Conservation (phyloP, 306 rosid genomes). For the Canavalia gladiata region DNA sequence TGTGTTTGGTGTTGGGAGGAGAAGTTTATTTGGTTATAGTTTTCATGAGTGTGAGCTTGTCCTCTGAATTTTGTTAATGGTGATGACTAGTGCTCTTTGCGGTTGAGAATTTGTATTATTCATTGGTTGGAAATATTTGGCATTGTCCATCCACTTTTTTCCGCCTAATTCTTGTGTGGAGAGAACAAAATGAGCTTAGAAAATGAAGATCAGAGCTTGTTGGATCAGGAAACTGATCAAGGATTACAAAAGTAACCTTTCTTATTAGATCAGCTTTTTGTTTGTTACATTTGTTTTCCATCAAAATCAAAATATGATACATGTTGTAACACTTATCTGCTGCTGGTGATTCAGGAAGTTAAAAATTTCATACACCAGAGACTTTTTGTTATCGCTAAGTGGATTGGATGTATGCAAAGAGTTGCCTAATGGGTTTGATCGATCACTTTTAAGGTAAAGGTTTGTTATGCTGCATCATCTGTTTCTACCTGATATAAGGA, state of each 20-base stretch:
- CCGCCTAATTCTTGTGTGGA: slow-evolving; percentile 42
- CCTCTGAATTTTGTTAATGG: slow-evolving; percentile 39
- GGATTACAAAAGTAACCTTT: slow-evolving; percentile 68
- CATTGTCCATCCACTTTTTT: slow-evolving; percentile 46
- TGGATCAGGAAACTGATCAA: slow-evolving; percentile 58
- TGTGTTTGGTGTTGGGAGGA: slow-evolving; percentile 47
- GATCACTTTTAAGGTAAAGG: slow-evolving; percentile 73
- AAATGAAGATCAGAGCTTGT: slow-evolving; percentile 57
- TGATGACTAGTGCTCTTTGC: slow-evolving; percentile 43
- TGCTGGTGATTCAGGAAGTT: slow-evolving; percentile 66
- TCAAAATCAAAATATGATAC: slow-evolving; percentile 29
- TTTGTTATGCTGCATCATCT: not conserved
- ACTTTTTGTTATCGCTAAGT: slow-evolving; percentile 80
- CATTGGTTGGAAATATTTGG: slow-evolving; percentile 41
- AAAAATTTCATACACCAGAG: slow-evolving; percentile 71
- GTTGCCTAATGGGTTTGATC: slow-evolving; percentile 84
- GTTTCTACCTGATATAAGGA: slow-evolving; percentile 8
- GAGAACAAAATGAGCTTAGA: slow-evolving; percentile 75
- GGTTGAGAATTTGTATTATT: slow-evolving; percentile 45
- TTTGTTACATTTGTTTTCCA: slow-evolving; percentile 4
- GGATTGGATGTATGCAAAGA: slow-evolving; percentile 81
- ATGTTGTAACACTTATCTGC: slow-evolving; percentile 41
- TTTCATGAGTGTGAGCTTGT: slow-evolving; percentile 41
- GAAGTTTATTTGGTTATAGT: slow-evolving; percentile 38
- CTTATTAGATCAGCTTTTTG: slow-evolving; percentile 13